Evolutionary conservation across 805 yeast species (phyloP).

Genomic region (Yamadazyma ubonensis): DNA sequence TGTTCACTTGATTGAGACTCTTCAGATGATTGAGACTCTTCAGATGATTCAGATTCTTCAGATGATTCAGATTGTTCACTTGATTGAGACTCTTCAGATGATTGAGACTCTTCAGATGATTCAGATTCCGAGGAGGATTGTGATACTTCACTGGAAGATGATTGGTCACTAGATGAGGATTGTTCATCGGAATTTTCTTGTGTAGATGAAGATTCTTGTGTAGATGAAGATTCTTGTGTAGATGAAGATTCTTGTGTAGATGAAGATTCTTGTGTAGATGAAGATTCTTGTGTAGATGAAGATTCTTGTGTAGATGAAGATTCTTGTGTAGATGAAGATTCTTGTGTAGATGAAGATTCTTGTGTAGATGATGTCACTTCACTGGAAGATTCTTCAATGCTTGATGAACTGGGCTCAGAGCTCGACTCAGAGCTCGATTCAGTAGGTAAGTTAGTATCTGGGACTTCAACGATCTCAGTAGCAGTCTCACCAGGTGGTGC

Average conservation of each 20-base stretch:
- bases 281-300: no score
- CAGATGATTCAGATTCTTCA: no score
- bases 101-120: not conserved
- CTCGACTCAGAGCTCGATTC: no score
- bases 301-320: not conserved
- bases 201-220: no score
- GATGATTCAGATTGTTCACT: no score
- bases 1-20: not conserved
- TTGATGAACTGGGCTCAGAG: no score
- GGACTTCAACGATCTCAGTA: constrained; percentile 19
- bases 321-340: not conserved
- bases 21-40: no score
- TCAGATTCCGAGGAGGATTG: not conserved
- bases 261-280: no score
- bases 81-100: not conserved
- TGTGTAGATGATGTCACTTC: not conserved
- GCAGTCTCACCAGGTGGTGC: constrained; percentile 19
- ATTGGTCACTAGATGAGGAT: not conserved
- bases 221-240: no score
- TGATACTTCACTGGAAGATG: not conserved
- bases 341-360: not conserved
- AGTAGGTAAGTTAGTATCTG: no score
- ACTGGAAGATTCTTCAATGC: not conserved
- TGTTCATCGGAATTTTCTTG: not conserved
- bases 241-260: no score